A percentile compares a stretch with the other conserved stretches of the same genome.
phyloP scores from a whole-genome alignment of 306 rosid genomes.

The Betula pendula region DNA sequence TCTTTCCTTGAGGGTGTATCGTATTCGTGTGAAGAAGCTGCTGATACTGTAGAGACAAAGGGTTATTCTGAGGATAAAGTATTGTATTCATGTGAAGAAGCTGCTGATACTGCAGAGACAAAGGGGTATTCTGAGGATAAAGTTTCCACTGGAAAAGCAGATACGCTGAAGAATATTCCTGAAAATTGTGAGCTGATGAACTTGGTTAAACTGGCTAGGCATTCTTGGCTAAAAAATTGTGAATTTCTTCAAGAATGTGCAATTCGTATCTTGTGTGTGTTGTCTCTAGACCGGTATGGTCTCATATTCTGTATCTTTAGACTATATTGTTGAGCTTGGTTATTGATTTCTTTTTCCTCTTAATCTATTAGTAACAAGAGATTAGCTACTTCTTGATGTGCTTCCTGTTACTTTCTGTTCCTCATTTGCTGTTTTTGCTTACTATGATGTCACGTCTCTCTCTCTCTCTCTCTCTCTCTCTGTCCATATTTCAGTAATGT shows the following conservation, averaged over 20 bases:
- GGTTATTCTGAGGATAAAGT: slow-evolving; percentile 37
- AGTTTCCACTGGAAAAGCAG: slow-evolving; percentile 45
- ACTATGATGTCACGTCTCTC: not conserved
- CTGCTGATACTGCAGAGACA: slow-evolving; percentile 33
- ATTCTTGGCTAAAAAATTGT: slow-evolving; percentile 83
- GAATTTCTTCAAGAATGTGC: slow-evolving; percentile 94
- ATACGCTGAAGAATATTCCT: slow-evolving; percentile 41
- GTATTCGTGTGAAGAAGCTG: slow-evolving; percentile 35
- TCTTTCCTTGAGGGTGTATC: slow-evolving; percentile 34
- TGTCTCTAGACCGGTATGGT: slow-evolving; percentile 88
- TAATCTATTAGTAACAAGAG: not conserved
- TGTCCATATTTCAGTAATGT: slow-evolving; percentile 9
- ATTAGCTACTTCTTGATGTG: not conserved
- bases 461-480: slow-evolving; percentile 4
- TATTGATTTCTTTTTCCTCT: not conserved
- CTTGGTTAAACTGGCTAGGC: slow-evolving; percentile 74
- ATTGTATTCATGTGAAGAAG: slow-evolving; percentile 34
- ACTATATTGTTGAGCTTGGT: slow-evolving; percentile 8
- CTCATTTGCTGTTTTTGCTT: slow-evolving; percentile 6
- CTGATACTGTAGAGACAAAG: slow-evolving; percentile 38
- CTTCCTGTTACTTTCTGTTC: slow-evolving; percentile 8
- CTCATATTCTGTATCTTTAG: slow-evolving; percentile 23
- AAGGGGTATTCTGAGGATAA: slow-evolving; percentile 41
- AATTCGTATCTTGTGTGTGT: slow-evolving; percentile 82
- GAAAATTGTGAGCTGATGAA: slow-evolving; percentile 70